phyloP scores from a whole-genome alignment of 352 stramenopile genomes.

The Poterioochromonas sp. region DNA sequence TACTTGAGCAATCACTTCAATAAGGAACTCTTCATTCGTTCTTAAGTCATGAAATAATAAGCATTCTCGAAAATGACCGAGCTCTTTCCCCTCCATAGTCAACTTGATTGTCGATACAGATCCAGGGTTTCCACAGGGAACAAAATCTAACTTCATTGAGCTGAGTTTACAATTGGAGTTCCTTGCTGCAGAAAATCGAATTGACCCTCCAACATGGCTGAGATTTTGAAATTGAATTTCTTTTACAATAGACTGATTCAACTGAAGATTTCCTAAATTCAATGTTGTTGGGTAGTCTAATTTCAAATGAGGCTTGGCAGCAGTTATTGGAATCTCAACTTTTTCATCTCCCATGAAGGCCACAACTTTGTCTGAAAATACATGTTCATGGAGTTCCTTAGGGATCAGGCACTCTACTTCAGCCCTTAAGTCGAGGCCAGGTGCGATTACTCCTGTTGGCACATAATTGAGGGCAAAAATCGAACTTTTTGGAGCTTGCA shows the following conservation, averaged over 20 bases:
- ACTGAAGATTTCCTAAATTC: slow-evolving; percentile 37
- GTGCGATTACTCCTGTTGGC: slow-evolving; percentile 41
- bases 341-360: neutral
- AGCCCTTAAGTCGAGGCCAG: slow-evolving; percentile 47
- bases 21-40: slow-evolving; percentile 43
- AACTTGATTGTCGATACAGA: neutral
- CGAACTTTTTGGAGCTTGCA: slow-evolving; percentile 34
- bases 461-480: slow-evolving; percentile 50
- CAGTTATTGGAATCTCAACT: slow-evolving; percentile 40
- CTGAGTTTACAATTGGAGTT: neutral
- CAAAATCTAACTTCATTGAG: neutral
- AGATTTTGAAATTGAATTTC: slow-evolving; percentile 16
- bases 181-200: neutral
- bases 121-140: neutral
- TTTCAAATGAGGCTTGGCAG: slow-evolving; percentile 33
- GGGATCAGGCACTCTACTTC: slow-evolving; percentile 50
- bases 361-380: slow-evolving; percentile 38
- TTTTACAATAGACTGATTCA: slow-evolving; percentile 5
- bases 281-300: slow-evolving; percentile 34
- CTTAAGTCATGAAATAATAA: slow-evolving; percentile 35
- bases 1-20: slow-evolving; percentile 65
- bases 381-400: slow-evolving; percentile 20
- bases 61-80: slow-evolving; percentile 35
- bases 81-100: slow-evolving; percentile 32
- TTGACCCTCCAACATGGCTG: neutral